Evolutionary conservation across 2,329 filamentous ascomycete genomes (phyloP).

Genomic region (Claviceps cyperi): DNA sequence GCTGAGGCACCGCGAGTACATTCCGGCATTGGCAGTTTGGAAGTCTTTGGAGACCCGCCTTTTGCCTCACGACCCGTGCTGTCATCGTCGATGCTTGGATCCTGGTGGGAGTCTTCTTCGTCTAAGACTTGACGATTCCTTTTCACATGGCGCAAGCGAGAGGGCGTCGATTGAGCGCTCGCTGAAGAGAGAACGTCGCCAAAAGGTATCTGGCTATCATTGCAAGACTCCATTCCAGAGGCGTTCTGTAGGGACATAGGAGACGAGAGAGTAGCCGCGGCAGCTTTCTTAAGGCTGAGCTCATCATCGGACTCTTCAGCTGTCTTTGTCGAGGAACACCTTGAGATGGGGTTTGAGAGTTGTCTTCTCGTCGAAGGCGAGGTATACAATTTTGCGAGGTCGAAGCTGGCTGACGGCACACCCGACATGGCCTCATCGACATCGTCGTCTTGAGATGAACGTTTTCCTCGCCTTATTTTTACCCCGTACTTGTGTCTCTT

Average conservation of each 20-base stretch:
- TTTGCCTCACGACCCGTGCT: neutral
- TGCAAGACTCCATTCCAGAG: neutral
- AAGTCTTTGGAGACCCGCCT: neutral
- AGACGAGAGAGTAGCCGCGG: constrained; percentile 13
- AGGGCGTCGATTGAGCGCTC: constrained; percentile 3
- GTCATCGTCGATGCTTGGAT: neutral
- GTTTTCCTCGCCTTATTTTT: neutral
- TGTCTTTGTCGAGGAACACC: neutral
- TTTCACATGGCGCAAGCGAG: neutral
- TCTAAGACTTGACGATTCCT: neutral
- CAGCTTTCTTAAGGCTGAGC: constrained; percentile 3
- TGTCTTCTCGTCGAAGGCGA: constrained; percentile 6
- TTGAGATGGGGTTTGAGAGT: constrained; percentile 6
- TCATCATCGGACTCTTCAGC: constrained; percentile 7
- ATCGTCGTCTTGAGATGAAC: constrained; percentile 2
- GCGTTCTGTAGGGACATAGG: constrained; percentile 14
- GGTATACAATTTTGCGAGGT: neutral
- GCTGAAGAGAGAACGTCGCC: neutral
- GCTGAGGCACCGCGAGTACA: neutral
- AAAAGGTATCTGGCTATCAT: neutral
- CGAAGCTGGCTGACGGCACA: constrained; percentile 3
- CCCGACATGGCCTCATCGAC: constrained; percentile 9
- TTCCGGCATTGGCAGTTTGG: neutral
- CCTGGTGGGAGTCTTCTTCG: neutral
- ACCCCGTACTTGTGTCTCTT: constrained; percentile 16